Conservation (phyloP, 139 green algal genomes). For the Chlamydomonas urium region DNA sequence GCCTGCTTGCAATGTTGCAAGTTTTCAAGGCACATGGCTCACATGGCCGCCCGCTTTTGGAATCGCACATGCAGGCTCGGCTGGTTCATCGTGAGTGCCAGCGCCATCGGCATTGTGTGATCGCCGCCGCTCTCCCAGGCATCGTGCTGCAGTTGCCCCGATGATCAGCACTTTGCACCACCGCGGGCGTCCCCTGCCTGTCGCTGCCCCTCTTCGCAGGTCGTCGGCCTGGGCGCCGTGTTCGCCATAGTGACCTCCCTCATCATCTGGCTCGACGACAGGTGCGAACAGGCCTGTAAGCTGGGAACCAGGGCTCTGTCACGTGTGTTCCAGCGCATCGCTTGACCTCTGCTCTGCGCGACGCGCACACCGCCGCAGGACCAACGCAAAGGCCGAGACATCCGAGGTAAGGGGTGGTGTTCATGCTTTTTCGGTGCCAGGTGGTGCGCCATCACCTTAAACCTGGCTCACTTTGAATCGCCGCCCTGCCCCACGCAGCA, state of each 20-base stretch:
- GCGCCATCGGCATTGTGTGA: background rate
- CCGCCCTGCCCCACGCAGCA: conserved; percentile 6
- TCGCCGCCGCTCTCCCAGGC: background rate
- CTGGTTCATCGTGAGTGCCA: conserved; percentile 32
- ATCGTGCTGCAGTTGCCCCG: too few relatives aligned
- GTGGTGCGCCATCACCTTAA: background rate
- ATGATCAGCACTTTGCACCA: too few relatives aligned
- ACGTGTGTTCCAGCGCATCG: background rate
- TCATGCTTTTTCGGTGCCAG: background rate
- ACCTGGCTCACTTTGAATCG: background rate
- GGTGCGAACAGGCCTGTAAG: background rate
- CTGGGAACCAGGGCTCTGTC: background rate
- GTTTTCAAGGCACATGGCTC: too few relatives aligned
- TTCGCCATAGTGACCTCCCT: conserved; percentile 19
- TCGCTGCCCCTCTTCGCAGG: too few relatives aligned
- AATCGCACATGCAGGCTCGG: too few relatives aligned
- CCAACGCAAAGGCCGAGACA: background rate
- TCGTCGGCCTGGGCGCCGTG: conserved; percentile 20
- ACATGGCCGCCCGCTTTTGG: too few relatives aligned
- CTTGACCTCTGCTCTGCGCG: background rate
- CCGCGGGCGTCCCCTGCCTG: too few relatives aligned
- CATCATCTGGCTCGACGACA: conserved; percentile 30
- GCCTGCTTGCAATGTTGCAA: too few relatives aligned
- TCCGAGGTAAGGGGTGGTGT: background rate
- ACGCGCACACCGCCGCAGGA: background rate